Evolutionary conservation across 768 basidiomycete genomes (phyloP).

Genomic region (Daedaleopsis sinensis): DNA sequence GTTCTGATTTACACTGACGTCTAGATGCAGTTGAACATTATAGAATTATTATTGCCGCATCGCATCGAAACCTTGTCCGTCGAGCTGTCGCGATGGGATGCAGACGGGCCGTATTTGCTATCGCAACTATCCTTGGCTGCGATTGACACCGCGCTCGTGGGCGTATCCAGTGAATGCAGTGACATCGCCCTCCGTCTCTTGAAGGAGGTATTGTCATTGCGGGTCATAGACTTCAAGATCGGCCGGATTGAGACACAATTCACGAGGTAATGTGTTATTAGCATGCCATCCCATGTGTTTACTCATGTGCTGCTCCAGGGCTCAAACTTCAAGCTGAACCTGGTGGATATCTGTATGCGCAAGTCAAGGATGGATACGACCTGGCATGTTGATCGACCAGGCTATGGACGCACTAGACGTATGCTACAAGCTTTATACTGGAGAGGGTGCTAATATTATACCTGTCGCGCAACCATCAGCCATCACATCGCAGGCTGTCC

Average conservation of each 20-base stretch:
- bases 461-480: neutral
- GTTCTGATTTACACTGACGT: neutral
- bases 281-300: too few species aligned
- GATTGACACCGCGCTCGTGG: conserved; percentile 2
- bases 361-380: neutral
- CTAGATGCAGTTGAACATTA: neutral
- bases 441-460: neutral
- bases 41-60: neutral
- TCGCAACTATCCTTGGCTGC: neutral
- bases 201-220: neutral
- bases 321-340: neutral
- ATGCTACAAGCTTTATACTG: neutral
- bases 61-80: neutral
- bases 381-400: neutral
- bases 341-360: neutral
- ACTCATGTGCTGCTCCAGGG: neutral
- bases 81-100: neutral
- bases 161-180: neutral
- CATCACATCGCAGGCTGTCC: neutral
- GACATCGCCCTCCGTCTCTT: neutral
- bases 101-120: conserved; percentile 3
- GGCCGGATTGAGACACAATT: neutral
- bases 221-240: neutral
- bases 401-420: neutral
- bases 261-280: neutral